phyloP scores from a whole-genome alignment of 202 grass and related monocot genomes.

The Cymbopogon flexuosus region DNA sequence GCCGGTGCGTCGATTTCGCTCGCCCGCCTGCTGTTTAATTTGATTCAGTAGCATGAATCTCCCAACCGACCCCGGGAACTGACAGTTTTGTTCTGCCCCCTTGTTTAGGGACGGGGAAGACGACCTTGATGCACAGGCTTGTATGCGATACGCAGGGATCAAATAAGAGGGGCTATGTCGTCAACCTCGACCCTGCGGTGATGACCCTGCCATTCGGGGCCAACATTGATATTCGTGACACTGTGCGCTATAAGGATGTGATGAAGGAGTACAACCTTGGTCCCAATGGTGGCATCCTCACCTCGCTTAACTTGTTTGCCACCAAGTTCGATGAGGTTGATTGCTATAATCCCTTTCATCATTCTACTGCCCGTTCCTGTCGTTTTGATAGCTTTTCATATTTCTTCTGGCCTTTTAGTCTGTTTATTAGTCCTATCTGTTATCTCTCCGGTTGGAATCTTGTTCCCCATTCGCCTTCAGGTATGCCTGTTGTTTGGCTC shows the following conservation, averaged over 20 bases:
- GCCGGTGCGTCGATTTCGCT: slow-evolving; percentile 46
- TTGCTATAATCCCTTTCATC: not conserved
- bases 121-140: slow-evolving; percentile 79
- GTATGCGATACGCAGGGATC: slow-evolving; percentile 55
- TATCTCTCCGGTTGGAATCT: not conserved
- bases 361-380: no score
- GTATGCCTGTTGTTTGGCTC: not conserved
- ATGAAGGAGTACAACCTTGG: slow-evolving; percentile 96
- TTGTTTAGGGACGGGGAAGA: slow-evolving; percentile 77
- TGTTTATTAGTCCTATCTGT: not conserved
- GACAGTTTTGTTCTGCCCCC: not conserved
- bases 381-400: not conserved
- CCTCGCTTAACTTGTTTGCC: slow-evolving; percentile 71
- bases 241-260: slow-evolving; percentile 86
- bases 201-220: slow-evolving; percentile 84
- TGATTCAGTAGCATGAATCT: not conserved
- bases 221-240: slow-evolving; percentile 93
- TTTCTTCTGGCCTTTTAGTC: not conserved
- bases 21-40: not conserved
- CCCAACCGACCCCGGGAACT: not conserved
- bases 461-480: not conserved
- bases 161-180: slow-evolving; percentile 68
- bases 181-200: slow-evolving; percentile 89
- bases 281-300: slow-evolving; percentile 83
- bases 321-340: slow-evolving; percentile 82